phyloP scores from a whole-genome alignment of 2,329 filamentous ascomycete species.

The Colletotrichum sp. region DNA sequence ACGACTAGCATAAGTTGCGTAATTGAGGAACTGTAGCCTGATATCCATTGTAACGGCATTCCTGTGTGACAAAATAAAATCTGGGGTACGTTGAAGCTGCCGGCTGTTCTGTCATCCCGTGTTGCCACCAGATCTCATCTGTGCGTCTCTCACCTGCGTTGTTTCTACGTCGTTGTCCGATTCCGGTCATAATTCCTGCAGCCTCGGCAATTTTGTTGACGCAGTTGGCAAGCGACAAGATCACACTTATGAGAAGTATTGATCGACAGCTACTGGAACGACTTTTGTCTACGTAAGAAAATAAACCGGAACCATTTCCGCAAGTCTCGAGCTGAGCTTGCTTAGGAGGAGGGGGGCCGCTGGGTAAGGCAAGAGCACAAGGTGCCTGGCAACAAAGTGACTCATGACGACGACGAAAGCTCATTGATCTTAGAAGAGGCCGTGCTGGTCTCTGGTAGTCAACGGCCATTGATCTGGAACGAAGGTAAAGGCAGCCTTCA shows the following conservation, averaged over 20 bases:
- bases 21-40: background rate
- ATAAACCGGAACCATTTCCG: background rate
- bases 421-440: background rate
- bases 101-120: background rate
- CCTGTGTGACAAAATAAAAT: background rate
- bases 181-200: background rate
- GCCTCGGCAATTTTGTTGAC: background rate
- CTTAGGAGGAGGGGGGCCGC: background rate
- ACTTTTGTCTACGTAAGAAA: background rate
- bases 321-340: no score
- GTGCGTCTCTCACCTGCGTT: background rate
- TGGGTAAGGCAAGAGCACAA: background rate
- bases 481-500: background rate
- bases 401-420: background rate
- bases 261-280: background rate
- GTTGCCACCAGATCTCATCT: background rate
- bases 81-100: background rate
- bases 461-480: background rate
- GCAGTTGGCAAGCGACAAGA: background rate
- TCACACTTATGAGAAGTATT: background rate
- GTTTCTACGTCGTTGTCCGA: background rate
- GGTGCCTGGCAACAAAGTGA: background rate
- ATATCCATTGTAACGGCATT: background rate
- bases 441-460: background rate
- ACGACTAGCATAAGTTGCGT: background rate